Percentiles rank a stretch among this genome's conserved stretches.
Conservation (phyloP, 2,329 filamentous ascomycete species). For the Nannizziopsis barbatae region DNA sequence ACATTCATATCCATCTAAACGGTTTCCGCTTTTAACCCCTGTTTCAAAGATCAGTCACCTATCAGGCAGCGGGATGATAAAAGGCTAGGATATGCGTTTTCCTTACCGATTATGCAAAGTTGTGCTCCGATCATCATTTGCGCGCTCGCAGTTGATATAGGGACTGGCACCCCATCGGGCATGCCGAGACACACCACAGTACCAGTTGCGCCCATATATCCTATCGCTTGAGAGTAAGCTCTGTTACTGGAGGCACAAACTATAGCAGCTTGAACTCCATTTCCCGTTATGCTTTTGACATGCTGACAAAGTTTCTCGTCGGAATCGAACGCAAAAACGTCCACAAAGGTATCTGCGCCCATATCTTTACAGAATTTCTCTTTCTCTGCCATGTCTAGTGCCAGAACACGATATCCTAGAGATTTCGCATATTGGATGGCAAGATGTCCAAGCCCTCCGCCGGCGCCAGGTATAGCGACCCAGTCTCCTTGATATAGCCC, state of each 20-base stretch:
- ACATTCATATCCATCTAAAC: neutral
- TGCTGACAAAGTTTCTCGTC: too few species aligned
- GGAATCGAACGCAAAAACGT: too few species aligned
- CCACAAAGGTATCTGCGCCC: too few species aligned
- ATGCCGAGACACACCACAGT: neutral
- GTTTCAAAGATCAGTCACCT: neutral
- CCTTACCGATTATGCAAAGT: too few species aligned
- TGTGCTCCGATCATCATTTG: too few species aligned
- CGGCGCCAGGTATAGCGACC: constrained; percentile 75
- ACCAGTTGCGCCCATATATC: neutral
- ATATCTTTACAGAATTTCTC: too few species aligned
- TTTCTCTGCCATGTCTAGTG: neutral
- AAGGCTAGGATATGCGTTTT: too few species aligned
- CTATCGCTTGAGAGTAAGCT: neutral
- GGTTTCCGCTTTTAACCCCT: neutral
- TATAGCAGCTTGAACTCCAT: neutral
- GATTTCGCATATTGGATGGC: constrained; percentile 81
- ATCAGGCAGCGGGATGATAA: too few species aligned
- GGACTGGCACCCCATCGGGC: neutral
- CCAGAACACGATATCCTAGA: constrained; percentile 55
- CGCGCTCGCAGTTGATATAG: too few species aligned
- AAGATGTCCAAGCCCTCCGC: constrained; percentile 68
- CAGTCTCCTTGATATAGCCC: constrained; percentile 60
- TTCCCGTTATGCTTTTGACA: neutral
- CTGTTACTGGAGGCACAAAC: neutral